phyloP scores from a whole-genome alignment of 768 basidiomycete genomes.

The Amanita subjunquillea region DNA sequence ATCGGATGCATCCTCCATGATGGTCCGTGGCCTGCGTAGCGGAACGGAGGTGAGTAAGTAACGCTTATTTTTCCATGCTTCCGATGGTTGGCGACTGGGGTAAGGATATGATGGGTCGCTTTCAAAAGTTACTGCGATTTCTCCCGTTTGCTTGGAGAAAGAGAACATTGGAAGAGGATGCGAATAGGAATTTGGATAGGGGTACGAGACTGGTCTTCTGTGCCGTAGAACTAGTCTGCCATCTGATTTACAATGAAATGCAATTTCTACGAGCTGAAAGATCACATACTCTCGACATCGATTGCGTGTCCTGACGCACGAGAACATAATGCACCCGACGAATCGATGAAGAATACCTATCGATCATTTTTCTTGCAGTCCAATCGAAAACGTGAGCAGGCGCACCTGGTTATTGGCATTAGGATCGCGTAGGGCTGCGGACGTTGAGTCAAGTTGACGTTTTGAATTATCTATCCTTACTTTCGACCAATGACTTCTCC shows the following conservation, averaged over 20 bases:
- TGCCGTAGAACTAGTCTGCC: conserved; percentile 66
- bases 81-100: conserved; percentile 20
- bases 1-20: conserved; percentile 62
- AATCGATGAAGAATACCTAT: conserved; percentile 80
- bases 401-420: conserved; percentile 66
- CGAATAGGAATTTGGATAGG: conserved; percentile 70
- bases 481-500: conserved; percentile 70
- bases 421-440: conserved; percentile 53
- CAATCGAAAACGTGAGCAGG: background rate
- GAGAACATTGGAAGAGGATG: conserved; percentile 69
- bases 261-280: background rate
- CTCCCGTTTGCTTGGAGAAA: conserved; percentile 41
- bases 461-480: conserved; percentile 25
- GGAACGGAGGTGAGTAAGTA: conserved; percentile 64
- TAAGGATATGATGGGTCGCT: conserved; percentile 56
- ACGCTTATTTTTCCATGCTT: conserved; percentile 45
- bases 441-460: background rate
- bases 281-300: conserved; percentile 52
- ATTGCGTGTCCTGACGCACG: conserved; percentile 74
- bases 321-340: conserved; percentile 67
- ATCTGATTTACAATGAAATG: conserved; percentile 24
- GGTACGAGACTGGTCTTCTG: conserved; percentile 62
- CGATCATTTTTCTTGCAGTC: background rate
- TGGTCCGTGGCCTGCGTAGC: conserved; percentile 51
- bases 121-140: conserved; percentile 51